Conservation (phyloP, 768 basidiomycete species). For the Trametes maxima region DNA sequence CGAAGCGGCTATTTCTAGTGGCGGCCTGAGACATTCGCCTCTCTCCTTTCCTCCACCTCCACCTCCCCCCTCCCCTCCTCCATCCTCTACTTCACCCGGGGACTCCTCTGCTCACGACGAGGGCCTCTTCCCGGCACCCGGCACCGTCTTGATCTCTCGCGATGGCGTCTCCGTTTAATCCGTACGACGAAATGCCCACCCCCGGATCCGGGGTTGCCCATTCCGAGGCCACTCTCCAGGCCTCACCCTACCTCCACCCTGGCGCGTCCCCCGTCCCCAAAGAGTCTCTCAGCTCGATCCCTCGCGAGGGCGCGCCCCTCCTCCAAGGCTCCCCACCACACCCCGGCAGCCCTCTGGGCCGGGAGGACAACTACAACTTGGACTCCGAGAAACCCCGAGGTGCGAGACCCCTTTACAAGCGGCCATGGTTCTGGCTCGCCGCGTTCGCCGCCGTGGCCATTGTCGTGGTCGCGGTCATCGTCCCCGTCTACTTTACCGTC, state of each 20-base stretch:
- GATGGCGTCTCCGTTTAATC: constrained; percentile 3
- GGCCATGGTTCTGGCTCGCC: constrained; percentile 27
- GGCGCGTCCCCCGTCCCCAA: background rate
- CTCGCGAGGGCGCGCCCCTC: constrained; percentile 8
- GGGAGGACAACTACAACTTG: constrained; percentile 53
- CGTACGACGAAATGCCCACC: background rate
- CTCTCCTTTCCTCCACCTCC: background rate
- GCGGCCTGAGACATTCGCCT: background rate
- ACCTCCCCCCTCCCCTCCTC: background rate
- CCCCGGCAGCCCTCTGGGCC: constrained; percentile 4
- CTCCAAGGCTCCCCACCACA: background rate
- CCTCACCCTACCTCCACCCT: constrained; percentile 2
- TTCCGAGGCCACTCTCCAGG: constrained; percentile 7
- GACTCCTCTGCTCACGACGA: background rate
- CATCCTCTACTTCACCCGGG: background rate
- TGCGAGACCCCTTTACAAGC: constrained; percentile 42
- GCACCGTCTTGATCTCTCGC: background rate
- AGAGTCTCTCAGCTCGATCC: background rate
- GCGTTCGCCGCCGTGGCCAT: constrained; percentile 44
- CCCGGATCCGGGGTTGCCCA: background rate
- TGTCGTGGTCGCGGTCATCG: constrained; percentile 55
- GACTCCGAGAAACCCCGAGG: constrained; percentile 29
- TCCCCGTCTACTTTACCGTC: constrained; percentile 67
- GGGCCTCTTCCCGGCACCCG: background rate
- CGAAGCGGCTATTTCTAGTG: too few relatives aligned